Conservation (phyloP, 1,284 basidiomycete genomes). For the Ustilago xerochloae region DNA sequence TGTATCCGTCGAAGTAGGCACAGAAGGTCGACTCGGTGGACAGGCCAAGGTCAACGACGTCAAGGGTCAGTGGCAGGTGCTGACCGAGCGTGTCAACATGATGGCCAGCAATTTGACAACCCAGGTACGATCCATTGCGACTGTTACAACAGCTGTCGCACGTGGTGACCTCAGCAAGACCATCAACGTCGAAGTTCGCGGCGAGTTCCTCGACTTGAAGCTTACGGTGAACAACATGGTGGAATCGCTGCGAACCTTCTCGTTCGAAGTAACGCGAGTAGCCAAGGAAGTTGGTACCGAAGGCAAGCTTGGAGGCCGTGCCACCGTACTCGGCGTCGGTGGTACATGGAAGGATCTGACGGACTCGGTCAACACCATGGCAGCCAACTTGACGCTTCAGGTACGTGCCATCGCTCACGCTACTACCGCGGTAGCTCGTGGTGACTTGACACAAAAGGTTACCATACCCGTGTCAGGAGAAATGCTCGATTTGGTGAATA, state of each 20-base stretch:
- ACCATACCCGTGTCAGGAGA: conserved; percentile 91
- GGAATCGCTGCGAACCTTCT: conserved; percentile 68
- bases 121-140: conserved; percentile 77
- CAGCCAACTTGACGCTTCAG: conserved; percentile 81
- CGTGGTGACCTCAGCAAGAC: conserved; percentile 67
- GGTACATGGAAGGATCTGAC: conserved; percentile 78
- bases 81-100: conserved; percentile 68
- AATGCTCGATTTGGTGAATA: conserved; percentile 87
- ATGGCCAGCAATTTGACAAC: conserved; percentile 80
- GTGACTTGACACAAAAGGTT: conserved; percentile 93
- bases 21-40: conserved; percentile 86
- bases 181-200: conserved; percentile 67
- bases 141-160: conserved; percentile 66
- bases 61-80: conserved; percentile 70
- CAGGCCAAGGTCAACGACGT: conserved; percentile 79
- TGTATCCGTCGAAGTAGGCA: conserved; percentile 85
- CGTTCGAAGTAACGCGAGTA: conserved; percentile 68
- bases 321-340: conserved; percentile 68
- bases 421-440: conserved; percentile 93
- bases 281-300: conserved; percentile 69
- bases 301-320: conserved; percentile 67
- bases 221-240: conserved; percentile 69
- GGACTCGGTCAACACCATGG: conserved; percentile 78
- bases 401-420: conserved; percentile 93
- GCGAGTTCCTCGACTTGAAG: conserved; percentile 67